Evolutionary conservation across 2,329 filamentous ascomycete species (phyloP).

Genomic region (Karstenula rhodostoma): DNA sequence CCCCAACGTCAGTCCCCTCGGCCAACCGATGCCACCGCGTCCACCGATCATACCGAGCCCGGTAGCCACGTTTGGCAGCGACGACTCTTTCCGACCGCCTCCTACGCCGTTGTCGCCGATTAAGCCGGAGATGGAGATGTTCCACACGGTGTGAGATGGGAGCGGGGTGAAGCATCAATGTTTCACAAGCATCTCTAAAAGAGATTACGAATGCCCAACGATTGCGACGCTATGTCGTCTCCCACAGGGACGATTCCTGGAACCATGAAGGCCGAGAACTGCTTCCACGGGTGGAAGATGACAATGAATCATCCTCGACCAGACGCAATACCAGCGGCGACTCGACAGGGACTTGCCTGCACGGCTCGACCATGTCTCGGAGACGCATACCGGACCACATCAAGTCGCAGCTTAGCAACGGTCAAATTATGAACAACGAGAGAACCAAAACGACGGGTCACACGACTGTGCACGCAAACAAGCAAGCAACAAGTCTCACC

Average conservation of each 20-base stretch:
- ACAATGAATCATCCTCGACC: too few relatives aligned
- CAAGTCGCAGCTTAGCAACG: background rate
- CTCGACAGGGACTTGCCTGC: background rate
- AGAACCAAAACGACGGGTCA: too few relatives aligned
- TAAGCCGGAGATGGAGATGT: conserved; percentile 12
- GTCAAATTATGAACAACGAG: background rate
- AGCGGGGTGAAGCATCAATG: background rate
- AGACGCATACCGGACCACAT: too few relatives aligned
- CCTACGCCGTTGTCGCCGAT: conserved; percentile 26
- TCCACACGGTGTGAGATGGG: conserved; percentile 14
- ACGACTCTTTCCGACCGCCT: conserved; percentile 27
- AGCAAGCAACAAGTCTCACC: background rate
- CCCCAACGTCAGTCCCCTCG: conserved; percentile 14
- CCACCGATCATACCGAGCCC: conserved; percentile 38
- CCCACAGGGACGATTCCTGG: background rate
- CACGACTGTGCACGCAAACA: too few relatives aligned
- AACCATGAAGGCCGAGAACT: background rate
- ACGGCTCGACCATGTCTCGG: too few relatives aligned
- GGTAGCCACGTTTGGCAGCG: conserved; percentile 26
- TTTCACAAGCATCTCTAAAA: background rate
- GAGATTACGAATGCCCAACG: background rate
- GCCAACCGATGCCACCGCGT: conserved; percentile 20
- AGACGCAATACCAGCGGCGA: background rate
- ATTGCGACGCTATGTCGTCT: background rate
- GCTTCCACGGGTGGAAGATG: too few relatives aligned